Percentiles rank a stretch among this genome's conserved stretches.
phyloP scores from a whole-genome alignment of 768 basidiomycete species.

The Naganishia antarctica region DNA sequence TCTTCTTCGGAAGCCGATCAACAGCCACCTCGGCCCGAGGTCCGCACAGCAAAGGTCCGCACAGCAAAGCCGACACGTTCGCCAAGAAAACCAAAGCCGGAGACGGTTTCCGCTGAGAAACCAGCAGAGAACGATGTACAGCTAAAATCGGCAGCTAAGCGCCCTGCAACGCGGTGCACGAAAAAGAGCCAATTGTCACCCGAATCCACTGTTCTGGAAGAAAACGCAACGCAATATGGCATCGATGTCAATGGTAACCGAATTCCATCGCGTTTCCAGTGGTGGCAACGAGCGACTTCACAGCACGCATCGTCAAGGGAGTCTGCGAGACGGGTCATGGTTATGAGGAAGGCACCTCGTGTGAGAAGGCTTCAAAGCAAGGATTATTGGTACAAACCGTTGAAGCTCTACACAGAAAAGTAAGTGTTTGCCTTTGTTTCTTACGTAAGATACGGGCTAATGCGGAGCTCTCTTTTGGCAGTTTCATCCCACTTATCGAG shows the following conservation, averaged over 20 bases:
- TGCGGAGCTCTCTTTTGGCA: not conserved
- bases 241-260: not conserved
- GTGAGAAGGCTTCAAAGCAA: not conserved
- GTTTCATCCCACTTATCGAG: slow-evolving; percentile 7
- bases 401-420: slow-evolving; percentile 20
- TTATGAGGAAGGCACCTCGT: not conserved
- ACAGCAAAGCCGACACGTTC: not conserved
- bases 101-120: too few species aligned
- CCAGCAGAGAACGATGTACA: not conserved
- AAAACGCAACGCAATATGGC: not conserved
- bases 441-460: not conserved
- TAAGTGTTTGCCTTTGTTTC: not conserved
- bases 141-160: not conserved
- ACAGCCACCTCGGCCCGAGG: not conserved
- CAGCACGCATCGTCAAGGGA: not conserved
- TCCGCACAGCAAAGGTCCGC: not conserved
- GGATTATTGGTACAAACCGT: slow-evolving; percentile 1
- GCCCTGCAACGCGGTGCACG: not conserved
- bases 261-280: slow-evolving; percentile 12
- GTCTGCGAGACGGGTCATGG: not conserved
- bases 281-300: slow-evolving; percentile 19
- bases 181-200: not conserved
- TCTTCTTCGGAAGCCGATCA: not conserved
- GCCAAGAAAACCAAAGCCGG: too few species aligned
- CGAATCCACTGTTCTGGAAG: not conserved